A percentile compares a stretch with the other conserved stretches of the same genome.
These are phyloP conservation scores for Paracoccidioides lutzii DNA, from an alignment of 2,329 filamentous ascomycete genomes.

Conservation along the genomic window DNA sequence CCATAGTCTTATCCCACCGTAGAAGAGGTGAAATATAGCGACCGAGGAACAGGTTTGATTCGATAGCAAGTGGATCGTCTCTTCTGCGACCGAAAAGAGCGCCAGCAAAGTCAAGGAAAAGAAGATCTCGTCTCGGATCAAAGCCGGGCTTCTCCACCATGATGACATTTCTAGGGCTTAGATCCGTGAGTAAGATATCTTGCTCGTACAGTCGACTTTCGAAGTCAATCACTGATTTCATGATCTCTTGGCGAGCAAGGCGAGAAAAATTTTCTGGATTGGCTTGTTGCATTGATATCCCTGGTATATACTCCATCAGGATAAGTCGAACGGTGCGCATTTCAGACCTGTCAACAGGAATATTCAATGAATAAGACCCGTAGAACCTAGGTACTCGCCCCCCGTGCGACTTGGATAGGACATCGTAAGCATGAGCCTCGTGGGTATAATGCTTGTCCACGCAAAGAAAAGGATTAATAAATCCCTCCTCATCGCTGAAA, in stretches of 20 bases:
- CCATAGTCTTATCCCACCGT: conserved; percentile 8
- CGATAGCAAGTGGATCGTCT: conserved; percentile 6
- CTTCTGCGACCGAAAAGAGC: conserved; percentile 10
- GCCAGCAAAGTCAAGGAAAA: conserved; percentile 13
- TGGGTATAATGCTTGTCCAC: conserved; percentile 17
- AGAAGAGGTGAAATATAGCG: conserved; percentile 14
- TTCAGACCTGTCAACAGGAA: conserved; percentile 8
- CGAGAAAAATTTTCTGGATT: conserved; percentile 9
- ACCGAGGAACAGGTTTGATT: conserved; percentile 6
- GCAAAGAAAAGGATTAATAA: conserved; percentile 15
- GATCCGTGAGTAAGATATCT: conserved; percentile 10
- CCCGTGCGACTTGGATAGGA: conserved; percentile 12
- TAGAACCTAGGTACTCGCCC: conserved; percentile 12
- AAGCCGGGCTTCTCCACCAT: conserved; percentile 3
- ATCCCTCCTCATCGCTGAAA: conserved; percentile 12
- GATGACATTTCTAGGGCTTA: conserved; percentile 12
- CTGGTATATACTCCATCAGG: conserved; percentile 14
- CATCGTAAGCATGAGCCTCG: conserved; percentile 12
- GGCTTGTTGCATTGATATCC: conserved; percentile 10
- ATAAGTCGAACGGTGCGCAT: conserved; percentile 13
- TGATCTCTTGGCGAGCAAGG: conserved; percentile 9
- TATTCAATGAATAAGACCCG: conserved; percentile 13
- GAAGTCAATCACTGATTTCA: conserved; percentile 14
- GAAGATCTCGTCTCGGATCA: neutral
- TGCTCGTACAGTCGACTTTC: conserved; percentile 11